Conservation (phyloP, 2,329 filamentous ascomycete genomes). For the Teratosphaeria pseudoeucalypti region DNA sequence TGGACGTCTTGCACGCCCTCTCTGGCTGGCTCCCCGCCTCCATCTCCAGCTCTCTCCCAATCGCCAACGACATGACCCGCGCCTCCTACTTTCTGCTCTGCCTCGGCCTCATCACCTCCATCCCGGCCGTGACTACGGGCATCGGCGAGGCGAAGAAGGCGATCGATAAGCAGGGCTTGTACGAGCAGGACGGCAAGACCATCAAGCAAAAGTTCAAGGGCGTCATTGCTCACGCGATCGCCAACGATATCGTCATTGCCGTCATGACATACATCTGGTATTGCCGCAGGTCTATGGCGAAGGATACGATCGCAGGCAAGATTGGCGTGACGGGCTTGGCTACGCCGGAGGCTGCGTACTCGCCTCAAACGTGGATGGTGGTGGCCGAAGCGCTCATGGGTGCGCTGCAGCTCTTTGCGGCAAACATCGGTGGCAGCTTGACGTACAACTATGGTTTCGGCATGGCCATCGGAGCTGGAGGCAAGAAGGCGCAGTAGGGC, state of each 20-base stretch:
- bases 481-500: constrained; percentile 15
- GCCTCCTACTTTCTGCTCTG: constrained; percentile 36
- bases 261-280: constrained; percentile 35
- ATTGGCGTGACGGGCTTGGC: constrained; percentile 13
- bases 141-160: constrained; percentile 30
- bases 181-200: constrained; percentile 25
- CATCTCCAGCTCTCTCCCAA: constrained; percentile 23
- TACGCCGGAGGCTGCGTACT: constrained; percentile 22
- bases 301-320: constrained; percentile 18
- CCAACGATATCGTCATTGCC: constrained; percentile 33
- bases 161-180: constrained; percentile 34
- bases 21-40: constrained; percentile 21
- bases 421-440: constrained; percentile 34
- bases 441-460: constrained; percentile 39
- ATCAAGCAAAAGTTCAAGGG: constrained; percentile 30
- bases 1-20: constrained; percentile 31
- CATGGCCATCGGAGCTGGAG: constrained; percentile 19
- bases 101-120: constrained; percentile 27
- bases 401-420: constrained; percentile 28
- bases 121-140: constrained; percentile 26
- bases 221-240: constrained; percentile 31
- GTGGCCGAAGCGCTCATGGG: constrained; percentile 27
- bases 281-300: constrained; percentile 22
- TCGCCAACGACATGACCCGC: constrained; percentile 28
- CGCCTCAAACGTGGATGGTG: constrained; percentile 28